Conservation (phyloP, 495 filamentous ascomycete genomes). For the Xylaria palmicola region DNA sequence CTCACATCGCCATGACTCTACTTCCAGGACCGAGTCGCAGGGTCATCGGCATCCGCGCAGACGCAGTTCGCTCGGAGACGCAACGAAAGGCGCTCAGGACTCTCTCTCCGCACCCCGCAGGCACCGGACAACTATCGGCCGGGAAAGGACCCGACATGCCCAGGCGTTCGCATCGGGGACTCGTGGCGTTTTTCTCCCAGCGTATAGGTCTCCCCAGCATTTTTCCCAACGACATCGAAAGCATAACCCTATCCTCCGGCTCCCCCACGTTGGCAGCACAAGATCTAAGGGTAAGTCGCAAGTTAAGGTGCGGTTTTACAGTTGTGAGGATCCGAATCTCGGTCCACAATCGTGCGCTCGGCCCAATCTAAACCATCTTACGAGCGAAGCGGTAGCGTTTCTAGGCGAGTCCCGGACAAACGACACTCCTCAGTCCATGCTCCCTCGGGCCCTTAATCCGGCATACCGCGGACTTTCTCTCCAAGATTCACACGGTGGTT, state of each 20-base stretch:
- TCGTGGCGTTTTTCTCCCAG: slow-evolving; percentile 4
- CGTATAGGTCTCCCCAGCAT: slow-evolving; percentile 1
- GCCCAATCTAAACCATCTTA: neutral
- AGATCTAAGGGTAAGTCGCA: neutral
- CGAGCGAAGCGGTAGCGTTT: slow-evolving; percentile 8
- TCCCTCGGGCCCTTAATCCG: neutral
- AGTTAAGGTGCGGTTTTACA: neutral
- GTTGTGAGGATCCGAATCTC: neutral
- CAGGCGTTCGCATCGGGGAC: neutral
- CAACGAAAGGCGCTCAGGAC: too few relatives aligned
- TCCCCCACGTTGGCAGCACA: neutral
- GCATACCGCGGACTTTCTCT: slow-evolving; percentile 7
- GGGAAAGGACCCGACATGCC: neutral
- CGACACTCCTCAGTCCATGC: neutral
- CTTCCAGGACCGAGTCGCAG: too few relatives aligned
- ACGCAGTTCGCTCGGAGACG: too few relatives aligned
- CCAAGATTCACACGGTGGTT: neutral
- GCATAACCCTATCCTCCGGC: neutral
- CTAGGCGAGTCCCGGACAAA: slow-evolving; percentile 8
- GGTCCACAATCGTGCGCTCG: neutral
- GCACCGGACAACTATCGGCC: neutral
- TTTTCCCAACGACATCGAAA: slow-evolving; percentile 3
- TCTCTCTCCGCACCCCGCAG: too few relatives aligned
- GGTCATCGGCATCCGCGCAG: too few relatives aligned
- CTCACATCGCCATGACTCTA: too few relatives aligned